Base-by-base conservation (phyloP, 2,329 filamentous ascomycete species). In the Fonsecaea multimorphosa region DNA sequence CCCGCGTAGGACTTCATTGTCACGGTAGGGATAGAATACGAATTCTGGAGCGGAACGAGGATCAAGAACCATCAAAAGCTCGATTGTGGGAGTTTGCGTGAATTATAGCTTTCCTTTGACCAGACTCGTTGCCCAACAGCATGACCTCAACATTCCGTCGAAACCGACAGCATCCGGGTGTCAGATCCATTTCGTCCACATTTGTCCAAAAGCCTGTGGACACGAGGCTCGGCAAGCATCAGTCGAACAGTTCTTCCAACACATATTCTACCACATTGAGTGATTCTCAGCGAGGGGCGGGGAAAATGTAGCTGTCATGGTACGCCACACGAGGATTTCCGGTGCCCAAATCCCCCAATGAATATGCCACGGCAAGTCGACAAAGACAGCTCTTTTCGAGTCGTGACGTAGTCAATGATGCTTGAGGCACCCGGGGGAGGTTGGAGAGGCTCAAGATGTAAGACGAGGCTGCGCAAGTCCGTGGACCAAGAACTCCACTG, bases 1-100 rank as follows among this genome's bases (percentile, higher is more conserved):
- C 61, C 44, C 3, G 64, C 38, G 24, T 53, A 60, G n/a, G 68
- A 67, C 58, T 68, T 66, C 70, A 71, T 71, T 14, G 46, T 61
- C 27, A 34, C 36, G 40, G 56, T 7, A 27, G 27, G 12, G 49
- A 51, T 32, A 24, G 58, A 40, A 36, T 19, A 29, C 14, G 38
- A n/a, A 2, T 36, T 11, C 46, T n/a, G 49, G 24, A 34, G 9
- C 3, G 36, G 7, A 11, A 27, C 12, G n/a, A 19, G 8, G 3
- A n/a, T n/a, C n/a, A n/a, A n/a, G n/a, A n/a, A n/a, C n/a, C n/a
- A n/a, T n/a, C n/a, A n/a, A n/a, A n/a, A n/a, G n/a, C n/a, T n/a
- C n/a, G n/a, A n/a, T n/a, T n/a, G 29, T 22, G 38, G 2, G 29
- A 44, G 22, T 24, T 12, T 32, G 12, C 44, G 11, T 19, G 24